Conservation (phyloP, 2,329 filamentous ascomycete species). For the Fusarium brachygibbosum region DNA sequence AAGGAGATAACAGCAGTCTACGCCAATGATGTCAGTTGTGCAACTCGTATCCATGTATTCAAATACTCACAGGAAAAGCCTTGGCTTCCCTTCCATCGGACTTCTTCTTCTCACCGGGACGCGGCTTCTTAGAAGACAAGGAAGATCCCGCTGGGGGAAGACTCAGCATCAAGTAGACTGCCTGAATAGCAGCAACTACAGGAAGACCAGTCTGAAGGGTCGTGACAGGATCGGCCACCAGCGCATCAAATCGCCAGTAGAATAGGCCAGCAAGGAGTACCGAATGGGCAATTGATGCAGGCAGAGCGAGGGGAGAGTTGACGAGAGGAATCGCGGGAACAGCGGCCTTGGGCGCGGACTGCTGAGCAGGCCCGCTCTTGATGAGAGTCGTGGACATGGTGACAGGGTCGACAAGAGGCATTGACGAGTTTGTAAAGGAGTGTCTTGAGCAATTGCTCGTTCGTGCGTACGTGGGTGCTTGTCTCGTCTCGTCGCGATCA, state of each 20-base stretch:
- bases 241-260: slow-evolving; percentile 71
- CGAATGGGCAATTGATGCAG: slow-evolving; percentile 77
- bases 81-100: slow-evolving; percentile 59
- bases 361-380: slow-evolving; percentile 51
- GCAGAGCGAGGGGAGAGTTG: slow-evolving; percentile 56
- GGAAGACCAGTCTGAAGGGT: slow-evolving; percentile 73
- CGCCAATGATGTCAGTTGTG: slow-evolving; percentile 22
- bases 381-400: slow-evolving; percentile 56
- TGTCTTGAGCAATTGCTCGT: slow-evolving; percentile 37
- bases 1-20: slow-evolving; percentile 63
- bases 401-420: slow-evolving; percentile 54
- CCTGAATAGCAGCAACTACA: slow-evolving; percentile 74
- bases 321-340: slow-evolving; percentile 57
- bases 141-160: slow-evolving; percentile 71
- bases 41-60: too few species aligned
- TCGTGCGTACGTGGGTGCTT: slow-evolving; percentile 14
- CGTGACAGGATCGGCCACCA: slow-evolving; percentile 78
- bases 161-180: slow-evolving; percentile 71
- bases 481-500: slow-evolving; percentile 37
- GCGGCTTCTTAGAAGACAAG: slow-evolving; percentile 62
- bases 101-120: slow-evolving; percentile 69
- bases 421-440: slow-evolving; percentile 37
- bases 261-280: slow-evolving; percentile 74
- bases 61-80: slow-evolving; percentile 60
- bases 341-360: slow-evolving; percentile 45